These are phyloP conservation scores for Neurospora sp. DNA, from an alignment of 495 filamentous ascomycete genomes.

Conservation along the genomic window DNA sequence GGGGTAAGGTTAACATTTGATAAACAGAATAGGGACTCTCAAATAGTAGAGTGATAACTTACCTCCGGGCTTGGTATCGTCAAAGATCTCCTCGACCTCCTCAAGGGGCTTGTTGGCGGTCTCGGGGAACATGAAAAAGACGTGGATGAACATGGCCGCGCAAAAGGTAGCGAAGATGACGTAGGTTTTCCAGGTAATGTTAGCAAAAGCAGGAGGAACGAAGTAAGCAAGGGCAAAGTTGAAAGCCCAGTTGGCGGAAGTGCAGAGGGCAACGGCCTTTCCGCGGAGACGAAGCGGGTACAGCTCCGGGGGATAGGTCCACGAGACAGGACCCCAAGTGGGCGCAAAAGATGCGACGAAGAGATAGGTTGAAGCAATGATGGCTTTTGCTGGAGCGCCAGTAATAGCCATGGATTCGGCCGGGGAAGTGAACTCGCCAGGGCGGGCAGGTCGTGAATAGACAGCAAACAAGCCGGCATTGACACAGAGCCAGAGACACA, in stretches of 20 bases:
- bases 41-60: background rate
- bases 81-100: slow-evolving; percentile 64
- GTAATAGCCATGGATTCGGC: slow-evolving; percentile 40
- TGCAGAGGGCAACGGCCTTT: slow-evolving; percentile 63
- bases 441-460: slow-evolving; percentile 30
- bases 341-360: slow-evolving; percentile 69
- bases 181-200: slow-evolving; percentile 65
- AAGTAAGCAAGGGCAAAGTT: slow-evolving; percentile 76
- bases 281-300: slow-evolving; percentile 64
- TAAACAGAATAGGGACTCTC: background rate
- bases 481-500: slow-evolving; percentile 58
- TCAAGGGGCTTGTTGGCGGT: slow-evolving; percentile 75
- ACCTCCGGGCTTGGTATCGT: slow-evolving; percentile 25
- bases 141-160: slow-evolving; percentile 59
- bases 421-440: slow-evolving; percentile 23
- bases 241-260: slow-evolving; percentile 67
- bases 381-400: slow-evolving; percentile 52
- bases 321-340: slow-evolving; percentile 62
- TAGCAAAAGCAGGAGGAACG: slow-evolving; percentile 63
- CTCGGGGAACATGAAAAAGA: slow-evolving; percentile 77
- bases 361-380: slow-evolving; percentile 70
- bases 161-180: slow-evolving; percentile 70
- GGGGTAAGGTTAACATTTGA: background rate
- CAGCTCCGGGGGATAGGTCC: slow-evolving; percentile 70
- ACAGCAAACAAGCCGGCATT: slow-evolving; percentile 58